Percentiles rank a stretch among this genome's conserved stretches.
Conservation (phyloP, 2,329 filamentous ascomycete species). For the Phaeophleospora eucalypticola region DNA sequence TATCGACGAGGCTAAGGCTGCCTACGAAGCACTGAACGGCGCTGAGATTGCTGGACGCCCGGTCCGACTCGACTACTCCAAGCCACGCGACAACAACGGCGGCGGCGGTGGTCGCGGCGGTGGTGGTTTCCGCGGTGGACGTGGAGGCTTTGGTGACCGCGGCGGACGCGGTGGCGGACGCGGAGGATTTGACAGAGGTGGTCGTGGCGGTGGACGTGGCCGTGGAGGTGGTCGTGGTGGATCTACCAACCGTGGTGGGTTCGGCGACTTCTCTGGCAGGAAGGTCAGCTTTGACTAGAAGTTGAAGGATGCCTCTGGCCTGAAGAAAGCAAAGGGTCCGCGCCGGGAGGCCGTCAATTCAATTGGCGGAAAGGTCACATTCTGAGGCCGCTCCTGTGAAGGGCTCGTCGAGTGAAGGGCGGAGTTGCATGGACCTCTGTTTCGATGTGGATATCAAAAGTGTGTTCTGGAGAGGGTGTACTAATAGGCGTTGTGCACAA, state of each 20-base stretch:
- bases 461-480: conserved; percentile 1
- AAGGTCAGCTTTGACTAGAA: conserved; percentile 64
- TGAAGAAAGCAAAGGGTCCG: not conserved
- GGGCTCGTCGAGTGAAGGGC: no score
- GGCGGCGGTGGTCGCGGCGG: conserved; percentile 39
- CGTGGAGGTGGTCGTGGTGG: conserved; percentile 48
- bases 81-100: conserved; percentile 45
- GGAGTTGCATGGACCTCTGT: no score
- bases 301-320: conserved; percentile 1
- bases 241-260: conserved; percentile 50
- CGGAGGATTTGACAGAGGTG: conserved; percentile 46
- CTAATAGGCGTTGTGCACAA: not conserved
- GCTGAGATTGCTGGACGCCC: conserved; percentile 66
- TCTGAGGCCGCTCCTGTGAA: no score
- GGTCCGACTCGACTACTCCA: conserved; percentile 78
- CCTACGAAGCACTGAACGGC: conserved; percentile 67
- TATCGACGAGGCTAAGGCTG: conserved; percentile 76
- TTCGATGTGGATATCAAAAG: conserved; percentile 1
- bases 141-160: conserved; percentile 36
- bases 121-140: conserved; percentile 42
- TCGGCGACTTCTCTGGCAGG: conserved; percentile 57
- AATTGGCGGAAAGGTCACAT: not conserved
- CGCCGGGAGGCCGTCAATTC: not conserved
- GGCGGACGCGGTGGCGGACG: conserved; percentile 35
- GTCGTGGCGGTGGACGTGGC: conserved; percentile 48